Percentiles rank a stretch among this genome's conserved stretches.
Conservation (phyloP, 371 early-diverging fungal species). For the Mortierella sp. region DNA sequence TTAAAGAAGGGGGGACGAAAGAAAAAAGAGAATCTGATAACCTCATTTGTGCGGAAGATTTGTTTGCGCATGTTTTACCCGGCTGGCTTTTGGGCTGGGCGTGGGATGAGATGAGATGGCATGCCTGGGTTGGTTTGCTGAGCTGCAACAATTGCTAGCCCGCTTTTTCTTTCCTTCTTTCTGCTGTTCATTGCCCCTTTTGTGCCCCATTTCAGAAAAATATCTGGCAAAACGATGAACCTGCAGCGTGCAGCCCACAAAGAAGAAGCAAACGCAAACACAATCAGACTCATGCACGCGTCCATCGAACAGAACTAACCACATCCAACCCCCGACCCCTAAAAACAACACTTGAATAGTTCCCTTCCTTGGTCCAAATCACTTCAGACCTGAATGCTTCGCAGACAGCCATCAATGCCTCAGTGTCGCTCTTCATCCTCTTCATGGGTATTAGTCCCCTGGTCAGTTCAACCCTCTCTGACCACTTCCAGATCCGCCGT, state of each 20-base stretch:
- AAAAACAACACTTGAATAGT: slow-evolving; percentile 26
- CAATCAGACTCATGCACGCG: background rate
- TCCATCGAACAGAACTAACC: background rate
- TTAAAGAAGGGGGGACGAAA: background rate
- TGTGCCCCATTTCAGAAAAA: background rate
- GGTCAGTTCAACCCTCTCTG: slow-evolving; percentile 80
- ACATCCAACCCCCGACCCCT: background rate
- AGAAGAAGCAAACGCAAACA: background rate
- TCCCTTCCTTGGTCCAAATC: slow-evolving; percentile 67
- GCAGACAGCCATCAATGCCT: slow-evolving; percentile 64
- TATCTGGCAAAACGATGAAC: background rate
- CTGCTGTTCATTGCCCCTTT: background rate
- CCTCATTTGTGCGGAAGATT: background rate
- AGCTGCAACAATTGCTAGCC: background rate
- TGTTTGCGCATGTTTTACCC: background rate
- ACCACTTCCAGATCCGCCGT: slow-evolving; percentile 72
- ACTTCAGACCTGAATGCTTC: slow-evolving; percentile 64
- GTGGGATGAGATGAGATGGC: background rate
- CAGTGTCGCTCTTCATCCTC: slow-evolving; percentile 69
- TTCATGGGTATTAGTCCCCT: slow-evolving; percentile 73
- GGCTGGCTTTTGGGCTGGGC: background rate
- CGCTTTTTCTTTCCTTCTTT: background rate
- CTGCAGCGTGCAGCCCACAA: background rate
- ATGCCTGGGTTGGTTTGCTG: background rate
- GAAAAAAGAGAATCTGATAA: background rate